phyloP scores from a whole-genome alignment of 23 red algal species.

The Agarophyton chilense region DNA sequence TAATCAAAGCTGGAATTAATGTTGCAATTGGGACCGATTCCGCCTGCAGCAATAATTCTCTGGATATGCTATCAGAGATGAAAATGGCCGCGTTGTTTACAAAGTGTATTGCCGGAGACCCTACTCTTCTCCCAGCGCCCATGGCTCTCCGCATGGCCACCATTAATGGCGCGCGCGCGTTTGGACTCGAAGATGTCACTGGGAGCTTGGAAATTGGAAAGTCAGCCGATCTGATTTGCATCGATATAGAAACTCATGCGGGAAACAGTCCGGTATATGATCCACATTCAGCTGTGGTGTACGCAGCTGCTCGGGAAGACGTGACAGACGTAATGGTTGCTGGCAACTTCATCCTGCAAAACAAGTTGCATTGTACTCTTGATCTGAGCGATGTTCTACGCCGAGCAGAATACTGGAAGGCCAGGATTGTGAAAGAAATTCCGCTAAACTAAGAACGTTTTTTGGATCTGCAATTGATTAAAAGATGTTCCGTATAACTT shows the following conservation, averaged over 20 bases:
- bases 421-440: constrained; percentile 47
- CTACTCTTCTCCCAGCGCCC: constrained; percentile 66
- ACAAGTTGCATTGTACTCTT: constrained; percentile 54
- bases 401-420: constrained; percentile 42
- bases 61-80: constrained; percentile 88
- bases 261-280: constrained; percentile 81
- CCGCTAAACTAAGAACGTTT: constrained; percentile 30
- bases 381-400: constrained; percentile 46
- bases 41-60: constrained; percentile 88
- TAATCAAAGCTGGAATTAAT: constrained; percentile 91
- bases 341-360: constrained; percentile 74
- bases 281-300: constrained; percentile 82
- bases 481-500: neutral
- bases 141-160: constrained; percentile 93
- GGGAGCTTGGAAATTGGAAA: constrained; percentile 87
- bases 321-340: constrained; percentile 90
- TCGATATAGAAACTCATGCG: constrained; percentile 71
- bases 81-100: constrained; percentile 72
- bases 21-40: constrained; percentile 96
- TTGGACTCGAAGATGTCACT: constrained; percentile 77
- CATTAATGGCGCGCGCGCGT: constrained; percentile 79
- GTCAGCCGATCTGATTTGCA: constrained; percentile 78
- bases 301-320: constrained; percentile 82
- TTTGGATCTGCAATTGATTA: neutral
- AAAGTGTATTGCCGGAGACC: constrained; percentile 76